Base-by-base conservation (phyloP, 2,329 filamentous ascomycete species). In the Cyphellophora europaea region DNA sequence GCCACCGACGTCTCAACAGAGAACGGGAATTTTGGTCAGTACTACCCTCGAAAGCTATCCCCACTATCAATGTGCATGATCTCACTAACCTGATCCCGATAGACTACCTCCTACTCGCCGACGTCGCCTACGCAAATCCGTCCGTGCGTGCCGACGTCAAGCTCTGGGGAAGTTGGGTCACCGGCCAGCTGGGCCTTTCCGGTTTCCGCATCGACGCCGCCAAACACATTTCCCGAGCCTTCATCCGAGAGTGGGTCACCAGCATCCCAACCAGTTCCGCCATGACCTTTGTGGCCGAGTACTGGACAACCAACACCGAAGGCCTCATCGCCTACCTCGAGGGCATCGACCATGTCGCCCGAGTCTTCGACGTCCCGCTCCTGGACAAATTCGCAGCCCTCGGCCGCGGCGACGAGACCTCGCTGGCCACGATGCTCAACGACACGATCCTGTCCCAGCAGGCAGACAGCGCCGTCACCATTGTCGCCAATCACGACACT, bases 201-300 rank as follows among this genome's bases (percentile, higher is more conserved):
- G 80, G 79, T 2, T 77, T 85, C 54, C 68, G 81, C n/a, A 68
- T 85, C 30, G 81, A 86, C 53, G 81, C 80, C 11, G 75, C 78
- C 14, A 81, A 83, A 57, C 81, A 86, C 57, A 78, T 55, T 79
- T 73, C 19, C 70, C 71, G 38, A 63, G 66, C n/a, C 85, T 85
- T 49, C 67, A 79, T 16, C 66, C 65, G 25, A 66, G 75, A 12
- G 81, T 82, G 56, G 69, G 82, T 33, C 58, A 62, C 5, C 62
- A 70, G 32, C 57, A 56, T 82, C 40, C 70, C 71, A 49, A 60
- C 63, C 27, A 57, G 54, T 0, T 60, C 65, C 18, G 69, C 69
- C 3, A 32, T 35, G 19, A 57, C 65, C 8, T 25, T 25, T 25
- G 72, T 85, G 1, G 79, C 77, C 5, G 81, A 85, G 49, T 82